Percentiles rank a stretch among this genome's conserved stretches.
Conservation (phyloP, 257 asterid genomes). For the Eucommia ulmoides region DNA sequence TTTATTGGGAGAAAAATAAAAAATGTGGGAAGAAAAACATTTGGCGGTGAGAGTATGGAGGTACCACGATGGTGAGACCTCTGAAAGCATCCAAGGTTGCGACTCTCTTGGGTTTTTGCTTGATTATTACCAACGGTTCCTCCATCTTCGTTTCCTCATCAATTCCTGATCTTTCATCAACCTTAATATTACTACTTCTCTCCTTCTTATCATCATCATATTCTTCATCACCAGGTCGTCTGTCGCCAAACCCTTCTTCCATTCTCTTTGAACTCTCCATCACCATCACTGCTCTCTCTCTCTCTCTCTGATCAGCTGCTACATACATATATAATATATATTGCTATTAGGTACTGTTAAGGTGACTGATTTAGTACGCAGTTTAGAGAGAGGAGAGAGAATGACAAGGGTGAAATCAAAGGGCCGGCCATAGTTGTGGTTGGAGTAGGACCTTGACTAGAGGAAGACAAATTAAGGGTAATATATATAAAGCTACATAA, state of each 20-base stretch:
- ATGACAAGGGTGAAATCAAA: conserved; percentile 13
- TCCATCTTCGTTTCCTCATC: conserved; percentile 2
- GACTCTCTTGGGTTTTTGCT: conserved; percentile 44
- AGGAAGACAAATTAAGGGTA: too few relatives aligned
- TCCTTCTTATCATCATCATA: conserved; percentile 7
- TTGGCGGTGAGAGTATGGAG: background rate
- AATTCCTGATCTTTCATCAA: background rate
- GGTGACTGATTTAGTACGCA: background rate
- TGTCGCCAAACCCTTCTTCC: conserved; percentile 33
- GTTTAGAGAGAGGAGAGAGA: background rate
- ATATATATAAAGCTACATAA: too few relatives aligned
- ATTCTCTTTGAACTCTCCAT: conserved; percentile 38
- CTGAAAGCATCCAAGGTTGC: conserved; percentile 78
- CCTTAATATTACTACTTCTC: conserved; percentile 6
- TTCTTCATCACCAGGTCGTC: conserved; percentile 5
- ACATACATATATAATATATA: background rate
- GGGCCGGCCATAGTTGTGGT: conserved; percentile 26
- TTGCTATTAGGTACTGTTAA: background rate
- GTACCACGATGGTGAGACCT: conserved; percentile 78
- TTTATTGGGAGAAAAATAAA: background rate
- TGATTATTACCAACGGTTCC: conserved; percentile 12
- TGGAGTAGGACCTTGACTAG: too few relatives aligned
- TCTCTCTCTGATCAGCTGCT: background rate
- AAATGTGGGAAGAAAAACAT: background rate
- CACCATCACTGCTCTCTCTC: background rate